Base-by-base conservation (phyloP, 805 yeast genomes). In the Pichia sporocuriosa region DNA sequence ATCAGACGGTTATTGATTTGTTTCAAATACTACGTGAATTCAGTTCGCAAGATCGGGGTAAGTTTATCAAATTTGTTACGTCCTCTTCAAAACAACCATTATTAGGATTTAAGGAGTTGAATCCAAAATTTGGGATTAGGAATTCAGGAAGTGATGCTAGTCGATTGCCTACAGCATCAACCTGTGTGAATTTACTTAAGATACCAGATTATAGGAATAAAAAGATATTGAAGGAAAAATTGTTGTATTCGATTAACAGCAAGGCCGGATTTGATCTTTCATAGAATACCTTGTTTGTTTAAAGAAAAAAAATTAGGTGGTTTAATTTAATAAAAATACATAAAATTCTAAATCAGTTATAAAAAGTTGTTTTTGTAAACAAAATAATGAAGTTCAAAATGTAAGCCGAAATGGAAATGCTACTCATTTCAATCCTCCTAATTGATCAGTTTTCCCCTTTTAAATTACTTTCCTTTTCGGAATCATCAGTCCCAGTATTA, bases 71-170 rank as follows among this genome's bases (percentile, higher is more conserved):
- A 57, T 93, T 90, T 65, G 96, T 86, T 22, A 93, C 97, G 0
- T 84, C 96, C 0, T 95, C 87, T 1, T 81, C 96, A 1, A 73
- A 89, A 45, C 96, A 95, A 0, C 98, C 98, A 1, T 66, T 93
- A 31, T 69, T 86, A 21, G 98, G 98, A 0, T 90, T 93, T 57
- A 69, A 73, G 12, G 76, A 80, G 4, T 67, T 87, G 35, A 66
- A 63, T 24, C 98, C 98, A 0, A 69, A 67, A 41, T 87, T 93
- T 61, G 95, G 95, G 1, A 81, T 93, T 35, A 60, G 85, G 29
- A 79, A 79, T 49, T 71, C 81, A 0, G 93, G 90, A 0, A 42
- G 57, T 9, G 75, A 74, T 22, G 19, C 22, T 2, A 68, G 67
- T 2, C 65, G 94, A 24, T 65, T 93, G 30, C 98, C 98, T 0